Evolutionary conservation across 495 filamentous ascomycete genomes (phyloP), one percentile per base, ranked within the genome.

Genomic region (Letharia lupina): DNA sequence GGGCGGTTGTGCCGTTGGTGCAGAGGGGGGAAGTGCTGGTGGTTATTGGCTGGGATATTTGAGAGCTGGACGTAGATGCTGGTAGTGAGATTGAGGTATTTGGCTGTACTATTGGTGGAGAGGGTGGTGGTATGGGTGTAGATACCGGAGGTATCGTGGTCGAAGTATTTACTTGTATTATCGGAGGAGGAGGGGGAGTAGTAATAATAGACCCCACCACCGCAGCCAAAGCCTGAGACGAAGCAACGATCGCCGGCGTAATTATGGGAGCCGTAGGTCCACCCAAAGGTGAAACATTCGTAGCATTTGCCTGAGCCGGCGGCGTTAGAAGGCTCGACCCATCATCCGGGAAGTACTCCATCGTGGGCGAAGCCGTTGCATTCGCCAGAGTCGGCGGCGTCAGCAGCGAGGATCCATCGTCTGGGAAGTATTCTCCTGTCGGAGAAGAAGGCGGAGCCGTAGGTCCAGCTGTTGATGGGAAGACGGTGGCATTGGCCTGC

Each of bases 1-100:
- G 56, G 20, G 56, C 9, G 28, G 9, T 52, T n/a, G 64, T 61
- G 64, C 47, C 45, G 40, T 64, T 50, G 62, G 28, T 37, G 12
- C 62, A 68, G 56, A 54, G 42, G 5, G 42, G 12, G 28, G 56
- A 23, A 7, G 42, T 13, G 37, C 35, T 37, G 20, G 45, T 60
- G 18, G 57, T 35, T 4, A 47, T 37, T 47, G 59, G 16, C 6
- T 45, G 56, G 15, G 56, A 23, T 9, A 5, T 35, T 60, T 47
- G 54, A 28, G 54, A 4, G 33, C 13, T 42, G 23, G 57, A 61
- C 16, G 39, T n/a, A 4, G 63, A 4, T 28, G 35, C 11, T 33
- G 54, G 54, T 35, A 31, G 9, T 15, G 63, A 20, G 37, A 42
- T 33, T 16, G 48, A 52, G 48, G n/a, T 52, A 23, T 52, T 52